Base-by-base conservation (phyloP, 805 yeast species). In the Candida nonsorbophila region DNA sequence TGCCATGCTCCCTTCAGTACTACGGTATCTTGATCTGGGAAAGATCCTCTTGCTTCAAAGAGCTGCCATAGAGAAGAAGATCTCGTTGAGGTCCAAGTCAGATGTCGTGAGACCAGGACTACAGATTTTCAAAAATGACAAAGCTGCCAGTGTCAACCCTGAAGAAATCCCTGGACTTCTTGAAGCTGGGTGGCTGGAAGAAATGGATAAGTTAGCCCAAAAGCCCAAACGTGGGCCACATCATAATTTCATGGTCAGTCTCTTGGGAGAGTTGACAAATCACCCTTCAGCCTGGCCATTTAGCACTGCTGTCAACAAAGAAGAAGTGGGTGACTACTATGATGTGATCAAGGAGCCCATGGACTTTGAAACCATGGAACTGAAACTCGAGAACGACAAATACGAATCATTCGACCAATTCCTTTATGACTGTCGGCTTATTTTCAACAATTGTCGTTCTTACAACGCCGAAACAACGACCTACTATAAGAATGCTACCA, bases 261-360 rank as follows among this genome's bases (percentile, higher is more conserved):
- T 92, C 11, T 67, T 92, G 23, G 77, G 86, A 5, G 99, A 92
- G 49, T 55, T 92, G 62, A 92, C 85, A 49, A 86, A 84, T 51
- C 95, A 92, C 56, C 94, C 97, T 0, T 84, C 95, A 4, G 90
- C 97, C 16, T 92, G 98, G 98, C 98, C 99, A 21, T 92, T 92
- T 58, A 76, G 87, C 25, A 82, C 78, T 32, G 95, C 98, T 3
- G 98, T 92, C 9, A 85, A 83, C 53, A 78, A 74, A 50, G 94
- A 85, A 22, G 98, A 92, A 51, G 98, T 92, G 7, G 86, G 94
- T 1, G 98, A 92, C 57, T 92, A 92, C 51, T 92, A 90, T 55
- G 94, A 86, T 41, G 92, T 92, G 16, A 90, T 92, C 41, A 87
- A 87, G 50, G 97, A 92, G 53, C 98, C 99, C 5, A 92, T 92